phyloP scores from a whole-genome alignment of 257 asterid species.

The Galeopsis tetrahit region DNA sequence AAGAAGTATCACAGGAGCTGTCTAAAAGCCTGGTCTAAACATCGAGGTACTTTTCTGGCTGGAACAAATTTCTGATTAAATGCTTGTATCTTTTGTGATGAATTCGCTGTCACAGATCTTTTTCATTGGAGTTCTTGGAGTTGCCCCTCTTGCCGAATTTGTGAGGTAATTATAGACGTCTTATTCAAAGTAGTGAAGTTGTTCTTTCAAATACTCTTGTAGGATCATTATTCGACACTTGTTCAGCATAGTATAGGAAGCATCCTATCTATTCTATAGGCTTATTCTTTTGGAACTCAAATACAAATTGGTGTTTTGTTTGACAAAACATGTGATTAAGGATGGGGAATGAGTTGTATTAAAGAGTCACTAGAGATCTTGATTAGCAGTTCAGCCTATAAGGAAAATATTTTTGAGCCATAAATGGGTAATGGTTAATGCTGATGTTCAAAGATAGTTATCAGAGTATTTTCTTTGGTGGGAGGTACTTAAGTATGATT shows the following conservation, averaged over 20 bases:
- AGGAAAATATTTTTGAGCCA: neutral
- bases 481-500: constrained; percentile 25
- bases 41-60: constrained; percentile 63
- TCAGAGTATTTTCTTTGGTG: neutral
- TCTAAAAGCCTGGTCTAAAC: constrained; percentile 81
- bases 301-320: neutral
- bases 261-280: constrained; percentile 25
- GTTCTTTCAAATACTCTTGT: constrained; percentile 12
- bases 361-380: constrained; percentile 6
- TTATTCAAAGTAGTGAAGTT: constrained; percentile 14
- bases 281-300: neutral
- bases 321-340: neutral
- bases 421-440: neutral
- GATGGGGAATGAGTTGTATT: constrained; percentile 9
- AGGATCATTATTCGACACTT: constrained; percentile 7
- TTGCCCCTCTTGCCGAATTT: constrained; percentile 88
- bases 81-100: constrained; percentile 32
- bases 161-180: constrained; percentile 67
- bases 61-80: constrained; percentile 26
- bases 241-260: neutral
- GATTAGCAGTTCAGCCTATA: constrained; percentile 13
- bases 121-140: constrained; percentile 98
- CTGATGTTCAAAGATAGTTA: constrained; percentile 15
- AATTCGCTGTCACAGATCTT: constrained; percentile 62
- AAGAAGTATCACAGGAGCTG: constrained; percentile 90